Conservation (phyloP, 139 green algal genomes). For the Chlamydomonas eustigma region DNA sequence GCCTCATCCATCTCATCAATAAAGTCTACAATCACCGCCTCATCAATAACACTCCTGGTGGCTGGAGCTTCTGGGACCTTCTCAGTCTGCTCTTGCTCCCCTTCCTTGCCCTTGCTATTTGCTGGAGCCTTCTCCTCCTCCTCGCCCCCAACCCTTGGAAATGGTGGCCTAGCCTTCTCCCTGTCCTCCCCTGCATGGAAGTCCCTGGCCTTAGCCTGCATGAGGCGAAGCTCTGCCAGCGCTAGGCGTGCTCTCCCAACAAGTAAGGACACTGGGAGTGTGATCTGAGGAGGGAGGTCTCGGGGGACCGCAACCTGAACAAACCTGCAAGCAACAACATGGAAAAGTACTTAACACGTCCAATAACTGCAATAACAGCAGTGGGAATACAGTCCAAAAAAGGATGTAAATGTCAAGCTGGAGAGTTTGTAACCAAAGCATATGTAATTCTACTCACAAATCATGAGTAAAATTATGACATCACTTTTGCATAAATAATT, state of each 20-base stretch:
- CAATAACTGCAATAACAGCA: no score
- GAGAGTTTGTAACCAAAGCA: no score
- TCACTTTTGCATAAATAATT: no score
- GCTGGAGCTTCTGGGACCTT: no score
- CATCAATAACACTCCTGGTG: no score
- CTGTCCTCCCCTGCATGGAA: slow-evolving; percentile 27
- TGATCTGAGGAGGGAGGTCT: slow-evolving; percentile 26
- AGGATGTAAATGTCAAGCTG: no score
- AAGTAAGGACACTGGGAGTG: slow-evolving; percentile 23
- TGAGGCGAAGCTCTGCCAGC: slow-evolving; percentile 31
- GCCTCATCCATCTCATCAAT: slow-evolving; percentile 28
- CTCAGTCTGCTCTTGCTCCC: not conserved
- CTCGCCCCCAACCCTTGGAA: slow-evolving; percentile 3
- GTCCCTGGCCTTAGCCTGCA: slow-evolving; percentile 24
- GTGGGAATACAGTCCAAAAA: no score
- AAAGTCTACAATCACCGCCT: slow-evolving; percentile 29
- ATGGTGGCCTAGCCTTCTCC: slow-evolving; percentile 30
- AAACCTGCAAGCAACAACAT: no score
- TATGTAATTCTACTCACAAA: no score
- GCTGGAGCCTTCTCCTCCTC: not conserved
- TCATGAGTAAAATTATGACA: no score
- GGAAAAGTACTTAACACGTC: no score
- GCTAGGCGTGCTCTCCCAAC: slow-evolving; percentile 25
- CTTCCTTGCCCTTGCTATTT: not conserved
- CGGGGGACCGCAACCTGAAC: slow-evolving; percentile 18